Percentiles rank a stretch among this genome's conserved stretches.
phyloP scores from a whole-genome alignment of 768 basidiomycete genomes.

The Serendipita indica region DNA sequence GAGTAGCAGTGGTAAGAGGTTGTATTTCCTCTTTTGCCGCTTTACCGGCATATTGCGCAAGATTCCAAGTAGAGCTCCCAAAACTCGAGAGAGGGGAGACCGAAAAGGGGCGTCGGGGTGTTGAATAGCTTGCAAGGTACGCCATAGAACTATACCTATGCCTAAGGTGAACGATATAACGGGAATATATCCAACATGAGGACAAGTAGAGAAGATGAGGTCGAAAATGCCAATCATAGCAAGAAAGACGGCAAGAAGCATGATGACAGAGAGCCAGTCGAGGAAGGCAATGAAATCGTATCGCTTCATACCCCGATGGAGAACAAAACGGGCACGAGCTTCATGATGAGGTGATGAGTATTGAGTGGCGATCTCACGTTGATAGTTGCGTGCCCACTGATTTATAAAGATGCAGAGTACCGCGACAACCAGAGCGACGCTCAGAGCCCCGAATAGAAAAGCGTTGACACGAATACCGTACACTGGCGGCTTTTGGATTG shows the following conservation, averaged over 20 bases:
- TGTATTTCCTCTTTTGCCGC: not conserved
- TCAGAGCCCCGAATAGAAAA: not conserved
- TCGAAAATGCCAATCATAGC: not conserved
- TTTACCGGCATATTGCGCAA: not conserved
- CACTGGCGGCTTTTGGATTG: not conserved
- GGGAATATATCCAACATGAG: not conserved
- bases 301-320: not conserved
- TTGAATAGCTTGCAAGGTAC: not conserved
- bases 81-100: not conserved
- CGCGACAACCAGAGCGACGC: not conserved
- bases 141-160: not conserved
- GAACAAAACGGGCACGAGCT: not conserved
- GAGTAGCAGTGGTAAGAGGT: not conserved
- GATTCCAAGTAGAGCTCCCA: not conserved
- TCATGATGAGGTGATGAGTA: not conserved
- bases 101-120: not conserved
- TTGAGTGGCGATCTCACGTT: not conserved
- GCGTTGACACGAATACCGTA: not conserved
- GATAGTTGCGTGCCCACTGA: not conserved
- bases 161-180: not conserved
- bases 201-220: not conserved
- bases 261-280: not conserved
- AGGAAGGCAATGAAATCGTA: not conserved
- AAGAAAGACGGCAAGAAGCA: not conserved
- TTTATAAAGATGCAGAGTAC: not conserved